Percentiles rank a stretch among this genome's conserved stretches.
These are phyloP conservation scores for Dittrichia graveolens DNA, from an alignment of 129 eudicot genomes.

Conservation along the genomic window DNA sequence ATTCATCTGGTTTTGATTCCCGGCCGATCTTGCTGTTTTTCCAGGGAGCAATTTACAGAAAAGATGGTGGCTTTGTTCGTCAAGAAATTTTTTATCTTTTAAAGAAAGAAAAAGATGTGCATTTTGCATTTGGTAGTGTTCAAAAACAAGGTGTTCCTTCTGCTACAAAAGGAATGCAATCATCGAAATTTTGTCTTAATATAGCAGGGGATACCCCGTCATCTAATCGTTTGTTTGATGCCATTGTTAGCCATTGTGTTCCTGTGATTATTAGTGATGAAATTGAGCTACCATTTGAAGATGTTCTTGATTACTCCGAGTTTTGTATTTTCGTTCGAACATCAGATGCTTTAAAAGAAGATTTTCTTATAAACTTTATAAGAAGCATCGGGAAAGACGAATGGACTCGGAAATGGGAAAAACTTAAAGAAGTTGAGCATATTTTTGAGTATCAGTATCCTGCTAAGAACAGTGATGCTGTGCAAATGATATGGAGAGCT, in stretches of 20 bases:
- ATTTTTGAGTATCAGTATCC: constrained; percentile 74
- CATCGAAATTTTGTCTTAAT: constrained; percentile 89
- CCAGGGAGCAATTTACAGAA: constrained; percentile 89
- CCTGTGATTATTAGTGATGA: constrained; percentile 88
- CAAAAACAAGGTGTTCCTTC: constrained; percentile 56
- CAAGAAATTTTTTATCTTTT: constrained; percentile 77
- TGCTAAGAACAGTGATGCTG: constrained; percentile 68
- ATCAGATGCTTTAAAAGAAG: constrained; percentile 68
- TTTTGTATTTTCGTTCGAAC: constrained; percentile 70
- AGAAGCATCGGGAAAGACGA: constrained; percentile 63
- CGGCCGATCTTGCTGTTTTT: constrained; percentile 81
- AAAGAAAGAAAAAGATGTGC: constrained; percentile 80
- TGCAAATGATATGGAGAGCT: constrained; percentile 89
- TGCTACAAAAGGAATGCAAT: constrained; percentile 79
- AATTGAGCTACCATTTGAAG: constrained; percentile 91
- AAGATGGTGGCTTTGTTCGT: constrained; percentile 82
- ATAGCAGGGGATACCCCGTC: constrained; percentile 97
- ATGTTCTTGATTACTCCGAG: constrained; percentile 78
- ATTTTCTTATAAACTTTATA: constrained; percentile 53
- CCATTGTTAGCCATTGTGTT: constrained; percentile 91
- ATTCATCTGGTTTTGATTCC: constrained; percentile 63
- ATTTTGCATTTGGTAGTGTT: constrained; percentile 77
- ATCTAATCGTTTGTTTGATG: constrained; percentile 88
- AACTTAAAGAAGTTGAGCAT: constrained; percentile 67
- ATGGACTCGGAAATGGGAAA: constrained; percentile 83